Conservation (phyloP, 2,329 filamentous ascomycete species). For the Ceratocystis cubensis region DNA sequence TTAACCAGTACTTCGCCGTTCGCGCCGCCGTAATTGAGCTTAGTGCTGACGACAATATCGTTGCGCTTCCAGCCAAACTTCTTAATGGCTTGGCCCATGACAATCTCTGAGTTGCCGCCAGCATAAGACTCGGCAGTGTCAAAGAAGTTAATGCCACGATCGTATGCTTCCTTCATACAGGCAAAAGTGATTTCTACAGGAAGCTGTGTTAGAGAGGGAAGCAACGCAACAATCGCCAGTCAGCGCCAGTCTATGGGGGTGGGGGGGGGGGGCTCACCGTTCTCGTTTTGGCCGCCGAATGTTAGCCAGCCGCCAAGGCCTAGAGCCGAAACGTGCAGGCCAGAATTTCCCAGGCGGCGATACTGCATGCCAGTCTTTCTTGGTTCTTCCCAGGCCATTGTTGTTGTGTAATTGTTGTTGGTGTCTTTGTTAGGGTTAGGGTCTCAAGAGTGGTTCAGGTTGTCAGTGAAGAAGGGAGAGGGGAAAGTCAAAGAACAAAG, state of each 20-base stretch:
- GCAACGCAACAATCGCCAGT: no score
- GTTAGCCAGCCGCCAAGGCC: constrained; percentile 54
- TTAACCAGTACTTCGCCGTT: constrained; percentile 52
- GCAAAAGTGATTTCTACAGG: constrained; percentile 36
- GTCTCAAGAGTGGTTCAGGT: not conserved
- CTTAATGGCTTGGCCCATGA: constrained; percentile 49
- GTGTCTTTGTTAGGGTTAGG: not conserved
- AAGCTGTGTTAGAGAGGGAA: not conserved
- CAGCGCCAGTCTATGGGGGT: not conserved
- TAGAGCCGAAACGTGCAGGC: constrained; percentile 50
- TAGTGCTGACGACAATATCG: constrained; percentile 49
- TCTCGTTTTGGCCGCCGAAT: constrained; percentile 43
- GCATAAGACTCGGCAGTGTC: constrained; percentile 48
- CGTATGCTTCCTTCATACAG: constrained; percentile 50
- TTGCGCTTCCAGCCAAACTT: constrained; percentile 49
- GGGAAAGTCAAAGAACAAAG: not conserved
- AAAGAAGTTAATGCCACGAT: constrained; percentile 50
- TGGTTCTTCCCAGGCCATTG: constrained; percentile 35
- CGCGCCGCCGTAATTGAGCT: constrained; percentile 52
- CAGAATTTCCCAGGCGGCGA: constrained; percentile 37
- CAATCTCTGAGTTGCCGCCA: constrained; percentile 48
- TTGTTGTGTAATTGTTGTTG: constrained; percentile 18
- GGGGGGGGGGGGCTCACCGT: constrained; percentile 2
- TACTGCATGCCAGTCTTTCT: constrained; percentile 35
- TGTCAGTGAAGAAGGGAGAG: not conserved